Base-by-base conservation (phyloP, 176 grass and related monocot genomes). In the Avena eriantha region DNA sequence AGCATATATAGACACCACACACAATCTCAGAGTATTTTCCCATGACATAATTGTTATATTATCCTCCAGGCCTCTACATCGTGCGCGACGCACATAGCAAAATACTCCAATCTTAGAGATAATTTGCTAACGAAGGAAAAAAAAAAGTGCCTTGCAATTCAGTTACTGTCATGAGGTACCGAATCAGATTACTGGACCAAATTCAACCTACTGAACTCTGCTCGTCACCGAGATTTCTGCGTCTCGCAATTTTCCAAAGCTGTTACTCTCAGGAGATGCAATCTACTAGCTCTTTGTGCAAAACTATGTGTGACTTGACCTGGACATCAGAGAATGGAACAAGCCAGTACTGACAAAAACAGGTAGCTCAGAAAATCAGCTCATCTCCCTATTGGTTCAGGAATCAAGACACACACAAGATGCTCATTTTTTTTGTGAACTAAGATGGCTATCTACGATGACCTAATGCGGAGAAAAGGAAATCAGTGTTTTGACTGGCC, bases 121-220 rank as follows among this genome's bases (percentile, higher is more conserved):
- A 36, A 31, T 65, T 76, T 21, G 33, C 21, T 5, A 3, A 45
- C 45, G 36, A 45, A 84, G 73, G 22, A 29, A 14, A 14, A 29
- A 29, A 64, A 14, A 58, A 22, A 7, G 8, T 64, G 14, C 22
- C 23, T 29, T 29, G 5, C 60, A 29, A 26, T 64, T 9, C 11
- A 67, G 65, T 45, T 72, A 41, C 36, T 72, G 39, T 23, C 39
- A 23, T 41, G 19, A 49, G 45, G 24, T 47, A 75, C 47, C 33
- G 24, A 16, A 79, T 15, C 1, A 59, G 79, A 78, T 76, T 41
- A 1, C 7, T 41, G 45, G 45, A 47, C 45, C 10, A 47, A 47
- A 9, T 47, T 55, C 49, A 77, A 77, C 74, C 18, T 10, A 21
- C 49, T 76, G 23, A 76, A 53, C 73, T 76, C 29, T 76, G 71